Conservation (phyloP, 768 basidiomycete species). For the Pseudohyphozyma bogoriensis region DNA sequence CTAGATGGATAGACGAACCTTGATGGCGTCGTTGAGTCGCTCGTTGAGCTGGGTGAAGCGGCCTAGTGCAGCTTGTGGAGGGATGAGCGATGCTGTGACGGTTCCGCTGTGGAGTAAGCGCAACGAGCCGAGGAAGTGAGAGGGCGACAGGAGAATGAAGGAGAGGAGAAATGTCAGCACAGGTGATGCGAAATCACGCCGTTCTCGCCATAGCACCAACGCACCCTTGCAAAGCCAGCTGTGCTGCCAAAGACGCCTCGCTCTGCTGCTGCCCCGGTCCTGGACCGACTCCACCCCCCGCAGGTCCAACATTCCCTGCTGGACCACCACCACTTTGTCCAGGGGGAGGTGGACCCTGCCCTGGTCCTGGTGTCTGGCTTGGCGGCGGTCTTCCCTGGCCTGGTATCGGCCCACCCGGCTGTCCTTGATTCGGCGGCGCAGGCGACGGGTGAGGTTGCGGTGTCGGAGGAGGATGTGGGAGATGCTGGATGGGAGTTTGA, state of each 20-base stretch:
- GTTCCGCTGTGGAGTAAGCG: not conserved
- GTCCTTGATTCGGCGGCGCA: no score
- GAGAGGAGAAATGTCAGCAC: not conserved
- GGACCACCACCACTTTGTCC: no score
- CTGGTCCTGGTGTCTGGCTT: no score
- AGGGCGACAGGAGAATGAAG: not conserved
- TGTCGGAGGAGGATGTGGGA: no score
- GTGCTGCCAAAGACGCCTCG: slow-evolving; percentile 2
- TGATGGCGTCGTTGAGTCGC: slow-evolving; percentile 9
- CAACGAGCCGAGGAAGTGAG: accelerated
- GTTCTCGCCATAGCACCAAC: not conserved
- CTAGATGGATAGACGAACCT: slow-evolving; percentile 2
- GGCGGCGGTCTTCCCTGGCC: no score
- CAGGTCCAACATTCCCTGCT: no score
- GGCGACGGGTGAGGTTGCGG: no score
- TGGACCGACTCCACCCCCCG: no score
- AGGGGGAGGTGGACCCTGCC: no score
- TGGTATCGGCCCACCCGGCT: no score
- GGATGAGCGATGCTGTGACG: slow-evolving; percentile 14
- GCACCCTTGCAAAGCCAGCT: slow-evolving; percentile 17
- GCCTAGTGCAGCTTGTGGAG: slow-evolving; percentile 5
- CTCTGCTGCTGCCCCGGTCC: not conserved
- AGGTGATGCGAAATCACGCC: not conserved
- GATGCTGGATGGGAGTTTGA: no score
- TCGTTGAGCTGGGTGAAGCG: slow-evolving; percentile 16